These are phyloP conservation scores for Penicillium paxilli DNA, from an alignment of 495 filamentous ascomycete genomes.

Conservation along the genomic window DNA sequence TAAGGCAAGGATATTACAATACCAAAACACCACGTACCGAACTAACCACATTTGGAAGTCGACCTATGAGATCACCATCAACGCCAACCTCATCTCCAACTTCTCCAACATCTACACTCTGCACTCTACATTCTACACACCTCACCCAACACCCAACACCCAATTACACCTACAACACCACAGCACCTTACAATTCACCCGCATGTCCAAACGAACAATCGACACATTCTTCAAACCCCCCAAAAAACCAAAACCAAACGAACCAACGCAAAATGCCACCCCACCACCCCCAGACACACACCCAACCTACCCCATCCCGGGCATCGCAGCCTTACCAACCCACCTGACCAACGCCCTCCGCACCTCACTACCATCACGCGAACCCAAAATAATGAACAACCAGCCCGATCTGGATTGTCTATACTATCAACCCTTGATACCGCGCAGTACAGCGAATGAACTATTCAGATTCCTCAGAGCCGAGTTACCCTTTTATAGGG, in stretches of 20 bases:
- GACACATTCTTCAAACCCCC: slow-evolving; percentile 26
- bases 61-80: not conserved
- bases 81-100: no score
- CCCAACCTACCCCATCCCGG: slow-evolving; percentile 61
- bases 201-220: slow-evolving; percentile 28
- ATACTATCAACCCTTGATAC: slow-evolving; percentile 67
- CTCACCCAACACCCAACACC: not conserved
- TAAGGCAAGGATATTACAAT: no score
- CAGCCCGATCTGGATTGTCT: slow-evolving; percentile 66
- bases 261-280: not conserved
- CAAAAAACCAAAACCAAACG: slow-evolving; percentile 20
- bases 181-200: not conserved
- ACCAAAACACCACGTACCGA: no score
- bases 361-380: slow-evolving; percentile 7
- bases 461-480: slow-evolving; percentile 65
- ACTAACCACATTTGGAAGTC: no score
- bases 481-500: slow-evolving; percentile 70
- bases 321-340: slow-evolving; percentile 55
- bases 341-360: slow-evolving; percentile 36
- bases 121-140: not conserved
- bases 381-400: slow-evolving; percentile 47
- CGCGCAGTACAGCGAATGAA: slow-evolving; percentile 45
- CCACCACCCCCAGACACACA: slow-evolving; percentile 36
- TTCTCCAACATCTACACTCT: no score
- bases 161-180: not conserved